phyloP scores from a whole-genome alignment of 208 protist species.

The Trypanosoma theileri region DNA sequence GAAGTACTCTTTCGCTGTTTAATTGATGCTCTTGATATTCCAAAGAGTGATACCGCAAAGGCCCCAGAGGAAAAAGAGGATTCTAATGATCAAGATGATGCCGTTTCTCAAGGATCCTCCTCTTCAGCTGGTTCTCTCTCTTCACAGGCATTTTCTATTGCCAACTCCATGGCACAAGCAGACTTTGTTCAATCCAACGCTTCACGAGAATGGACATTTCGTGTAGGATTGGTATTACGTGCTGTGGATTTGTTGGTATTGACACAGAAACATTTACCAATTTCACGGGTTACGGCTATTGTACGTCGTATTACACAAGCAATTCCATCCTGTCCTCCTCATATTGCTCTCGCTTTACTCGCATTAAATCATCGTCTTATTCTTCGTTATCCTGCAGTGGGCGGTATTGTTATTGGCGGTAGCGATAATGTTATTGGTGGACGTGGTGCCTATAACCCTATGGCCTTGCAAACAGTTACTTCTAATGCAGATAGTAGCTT shows the following conservation, averaged over 20 bases:
- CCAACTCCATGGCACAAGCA: conserved; percentile 85
- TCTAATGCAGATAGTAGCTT: conserved; percentile 89
- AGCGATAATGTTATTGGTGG: conserved; percentile 88
- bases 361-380: conserved; percentile 79
- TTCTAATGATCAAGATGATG: conserved; percentile 57
- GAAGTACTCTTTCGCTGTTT: conserved; percentile 89
- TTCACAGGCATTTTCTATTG: conserved; percentile 91
- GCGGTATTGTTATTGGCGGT: conserved; percentile 82
- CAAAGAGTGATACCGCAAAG: conserved; percentile 41
- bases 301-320: conserved; percentile 76
- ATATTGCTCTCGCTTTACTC: conserved; percentile 81
- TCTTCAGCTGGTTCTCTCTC: conserved; percentile 86
- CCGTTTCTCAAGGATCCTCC: conserved; percentile 78
- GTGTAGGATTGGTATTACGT: conserved; percentile 83
- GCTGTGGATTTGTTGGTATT: conserved; percentile 88
- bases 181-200: conserved; percentile 83
- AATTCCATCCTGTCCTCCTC: conserved; percentile 70
- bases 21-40: conserved; percentile 75
- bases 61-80: conserved; percentile 36
- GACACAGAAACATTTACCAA: conserved; percentile 89
- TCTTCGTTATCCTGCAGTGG: conserved; percentile 78
- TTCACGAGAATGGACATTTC: conserved; percentile 87
- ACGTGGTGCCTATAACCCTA: conserved; percentile 84
- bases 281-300: conserved; percentile 83
- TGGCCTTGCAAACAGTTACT: conserved; percentile 73